These are phyloP conservation scores for Globisporangium camurandrum DNA, from an alignment of 352 stramenopile species.

Conservation along the genomic window DNA sequence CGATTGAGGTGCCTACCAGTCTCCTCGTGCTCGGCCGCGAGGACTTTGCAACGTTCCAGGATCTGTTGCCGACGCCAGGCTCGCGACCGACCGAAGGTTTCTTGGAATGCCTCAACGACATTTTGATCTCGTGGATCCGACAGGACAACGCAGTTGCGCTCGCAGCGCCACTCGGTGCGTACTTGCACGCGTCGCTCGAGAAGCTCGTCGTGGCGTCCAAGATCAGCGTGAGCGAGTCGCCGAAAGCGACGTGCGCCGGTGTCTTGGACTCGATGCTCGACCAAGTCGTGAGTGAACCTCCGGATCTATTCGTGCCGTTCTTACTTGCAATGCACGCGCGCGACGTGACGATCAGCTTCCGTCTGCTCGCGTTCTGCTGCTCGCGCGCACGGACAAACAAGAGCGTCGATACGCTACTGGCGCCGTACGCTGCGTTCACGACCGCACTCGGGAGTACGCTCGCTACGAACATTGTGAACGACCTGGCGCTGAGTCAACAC, in stretches of 20 bases:
- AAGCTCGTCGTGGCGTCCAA: conserved; percentile 70
- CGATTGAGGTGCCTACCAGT: conserved; percentile 34
- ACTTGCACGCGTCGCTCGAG: conserved; percentile 58
- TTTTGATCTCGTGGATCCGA: conserved; percentile 78
- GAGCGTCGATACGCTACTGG: conserved; percentile 43
- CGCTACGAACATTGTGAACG: conserved; percentile 47
- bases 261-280: conserved; percentile 80
- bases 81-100: conserved; percentile 62
- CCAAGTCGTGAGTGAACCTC: conserved; percentile 61
- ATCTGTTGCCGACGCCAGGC: conserved; percentile 57
- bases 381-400: conserved; percentile 35
- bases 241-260: conserved; percentile 51
- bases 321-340: conserved; percentile 71
- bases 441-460: conserved; percentile 43
- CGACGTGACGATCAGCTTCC: conserved; percentile 69
- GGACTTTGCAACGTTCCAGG: conserved; percentile 73
- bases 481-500: conserved; percentile 65
- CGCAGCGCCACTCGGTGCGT: conserved; percentile 45
- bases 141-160: conserved; percentile 69
- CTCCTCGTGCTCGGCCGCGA: conserved; percentile 58
- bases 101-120: conserved; percentile 74
- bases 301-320: conserved; percentile 69
- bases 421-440: conserved; percentile 60
- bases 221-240: conserved; percentile 51
- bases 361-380: conserved; percentile 71